phyloP scores from a whole-genome alignment of 1,284 basidiomycete genomes.

The Hypsizygus ulmarius region DNA sequence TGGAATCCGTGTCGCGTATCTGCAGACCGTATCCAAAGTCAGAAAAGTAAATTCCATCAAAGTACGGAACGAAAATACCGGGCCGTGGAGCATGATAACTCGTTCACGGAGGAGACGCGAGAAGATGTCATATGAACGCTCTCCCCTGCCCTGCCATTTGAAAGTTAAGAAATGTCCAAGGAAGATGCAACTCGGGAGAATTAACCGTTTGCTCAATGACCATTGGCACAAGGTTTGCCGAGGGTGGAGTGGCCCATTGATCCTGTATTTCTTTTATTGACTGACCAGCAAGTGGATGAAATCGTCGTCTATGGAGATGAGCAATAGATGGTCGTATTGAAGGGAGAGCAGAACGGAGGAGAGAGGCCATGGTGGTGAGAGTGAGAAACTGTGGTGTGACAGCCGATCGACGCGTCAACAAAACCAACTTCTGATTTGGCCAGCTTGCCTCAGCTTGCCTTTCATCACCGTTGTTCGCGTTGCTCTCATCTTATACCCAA shows the following conservation, averaged over 20 bases:
- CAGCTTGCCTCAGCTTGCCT: conserved; percentile 4
- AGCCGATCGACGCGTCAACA: conserved; percentile 34
- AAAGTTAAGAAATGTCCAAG: conserved; percentile 8
- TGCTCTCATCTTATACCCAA: not conserved
- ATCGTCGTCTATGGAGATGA: conserved; percentile 33
- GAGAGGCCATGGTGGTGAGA: conserved; percentile 16
- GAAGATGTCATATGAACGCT: conserved; percentile 93
- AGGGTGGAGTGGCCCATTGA: conserved; percentile 40
- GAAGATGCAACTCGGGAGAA: conserved; percentile 10
- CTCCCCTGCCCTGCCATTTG: conserved; percentile 73
- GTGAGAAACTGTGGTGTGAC: conserved; percentile 1
- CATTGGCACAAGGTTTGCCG: conserved; percentile 75
- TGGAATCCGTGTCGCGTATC: conserved; percentile 85
- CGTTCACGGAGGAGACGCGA: conserved; percentile 87
- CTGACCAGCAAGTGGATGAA: conserved; percentile 47
- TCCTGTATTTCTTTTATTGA: conserved; percentile 31
- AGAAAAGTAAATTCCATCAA: conserved; percentile 10
- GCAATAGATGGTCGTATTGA: conserved; percentile 19
- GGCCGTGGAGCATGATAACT: conserved; percentile 90
- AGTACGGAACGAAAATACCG: conserved; percentile 50
- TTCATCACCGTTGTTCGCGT: conserved; percentile 3
- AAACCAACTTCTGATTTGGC: conserved; percentile 16
- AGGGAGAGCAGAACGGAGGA: conserved; percentile 15
- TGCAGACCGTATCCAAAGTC: conserved; percentile 29
- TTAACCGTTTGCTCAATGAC: conserved; percentile 90